Evolutionary conservation across 2,329 filamentous ascomycete species (phyloP).

Genomic region (Aspergillus sp.): DNA sequence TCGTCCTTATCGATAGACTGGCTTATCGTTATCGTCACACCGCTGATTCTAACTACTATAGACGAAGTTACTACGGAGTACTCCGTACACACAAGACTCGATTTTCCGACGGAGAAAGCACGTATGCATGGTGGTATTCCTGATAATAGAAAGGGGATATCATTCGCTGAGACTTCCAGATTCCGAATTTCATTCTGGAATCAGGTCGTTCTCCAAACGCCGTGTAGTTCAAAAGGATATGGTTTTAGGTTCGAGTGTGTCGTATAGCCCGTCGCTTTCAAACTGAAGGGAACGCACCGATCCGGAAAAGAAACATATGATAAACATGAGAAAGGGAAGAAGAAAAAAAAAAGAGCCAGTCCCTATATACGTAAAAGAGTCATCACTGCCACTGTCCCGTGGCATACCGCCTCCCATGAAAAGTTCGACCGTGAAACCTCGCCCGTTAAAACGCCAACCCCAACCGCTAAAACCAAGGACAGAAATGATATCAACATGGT

Average conservation of each 20-base stretch:
- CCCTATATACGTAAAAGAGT: constrained; percentile 21
- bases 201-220: neutral
- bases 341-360: constrained; percentile 8
- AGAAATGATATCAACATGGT: constrained; percentile 9
- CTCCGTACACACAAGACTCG: too few relatives aligned
- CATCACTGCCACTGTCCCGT: constrained; percentile 15
- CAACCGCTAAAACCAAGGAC: constrained; percentile 28
- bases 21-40: neutral
- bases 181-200: neutral
- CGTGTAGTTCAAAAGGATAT: neutral
- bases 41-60: too few relatives aligned
- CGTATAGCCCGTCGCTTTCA: neutral
- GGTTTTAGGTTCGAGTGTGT: neutral
- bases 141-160: neutral
- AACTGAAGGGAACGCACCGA: neutral
- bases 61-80: neutral
- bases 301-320: neutral
- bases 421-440: constrained; percentile 18
- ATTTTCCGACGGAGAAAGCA: neutral
- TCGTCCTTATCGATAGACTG: neutral
- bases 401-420: constrained; percentile 18
- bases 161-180: neutral
- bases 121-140: neutral
- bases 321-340: neutral
- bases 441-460: constrained; percentile 26